A percentile compares a stretch with the other conserved stretches of the same genome.
These are phyloP conservation scores for Dendrocalamus latiflorus DNA, from an alignment of 202 grass and related monocot species.

Conservation along the genomic window DNA sequence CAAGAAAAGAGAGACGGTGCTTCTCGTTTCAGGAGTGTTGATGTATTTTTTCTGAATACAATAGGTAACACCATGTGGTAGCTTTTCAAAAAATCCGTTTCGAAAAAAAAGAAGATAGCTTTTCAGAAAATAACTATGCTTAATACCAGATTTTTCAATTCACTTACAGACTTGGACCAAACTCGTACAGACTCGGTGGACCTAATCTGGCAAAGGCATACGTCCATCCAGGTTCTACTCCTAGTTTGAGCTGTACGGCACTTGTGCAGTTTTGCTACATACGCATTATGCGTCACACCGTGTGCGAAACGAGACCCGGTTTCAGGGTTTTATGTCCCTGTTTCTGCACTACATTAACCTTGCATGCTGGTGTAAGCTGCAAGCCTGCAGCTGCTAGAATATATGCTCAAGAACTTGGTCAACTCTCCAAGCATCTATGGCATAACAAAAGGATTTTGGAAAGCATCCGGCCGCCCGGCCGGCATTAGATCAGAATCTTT, in stretches of 20 bases:
- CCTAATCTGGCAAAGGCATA: neutral
- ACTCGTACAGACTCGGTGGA: too few species aligned
- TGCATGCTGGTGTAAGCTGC: neutral
- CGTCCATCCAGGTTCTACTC: neutral
- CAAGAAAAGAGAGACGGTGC: neutral
- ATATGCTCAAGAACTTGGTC: neutral
- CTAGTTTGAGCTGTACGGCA: constrained; percentile 9
- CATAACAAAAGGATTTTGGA: neutral
- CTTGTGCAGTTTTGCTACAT: neutral
- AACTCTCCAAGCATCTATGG: neutral
- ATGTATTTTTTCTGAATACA: neutral
- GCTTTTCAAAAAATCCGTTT: neutral
- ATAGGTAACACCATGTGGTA: neutral
- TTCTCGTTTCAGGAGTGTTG: neutral
- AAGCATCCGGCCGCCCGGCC: constrained; percentile 1
- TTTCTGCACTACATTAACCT: too few species aligned
- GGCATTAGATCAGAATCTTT: neutral
- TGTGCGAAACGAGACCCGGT: too few species aligned
- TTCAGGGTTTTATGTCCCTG: too few species aligned
- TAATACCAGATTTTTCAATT: too few species aligned
- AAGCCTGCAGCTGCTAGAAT: too few species aligned
- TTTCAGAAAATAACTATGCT: neutral
- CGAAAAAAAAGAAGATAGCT: too few species aligned
- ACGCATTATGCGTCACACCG: too few species aligned
- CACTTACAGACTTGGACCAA: too few species aligned